phyloP scores from a whole-genome alignment of 139 green algal species.

The Chlamydomonas eustigma region DNA sequence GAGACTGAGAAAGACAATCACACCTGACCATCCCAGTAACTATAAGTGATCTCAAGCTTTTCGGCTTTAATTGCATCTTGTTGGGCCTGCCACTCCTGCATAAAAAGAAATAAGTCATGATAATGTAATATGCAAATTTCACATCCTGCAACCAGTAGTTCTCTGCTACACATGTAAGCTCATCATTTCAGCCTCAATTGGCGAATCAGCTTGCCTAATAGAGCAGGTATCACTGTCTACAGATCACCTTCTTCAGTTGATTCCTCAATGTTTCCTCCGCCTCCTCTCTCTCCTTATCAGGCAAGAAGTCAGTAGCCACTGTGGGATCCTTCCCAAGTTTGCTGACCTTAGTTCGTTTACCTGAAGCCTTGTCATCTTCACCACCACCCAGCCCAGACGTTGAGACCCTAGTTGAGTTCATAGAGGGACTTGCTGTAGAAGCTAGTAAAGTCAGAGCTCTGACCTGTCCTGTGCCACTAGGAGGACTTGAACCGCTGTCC shows the following conservation, averaged over 20 bases:
- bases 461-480: neutral
- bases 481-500: conserved; percentile 19
- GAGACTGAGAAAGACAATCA: too few species aligned
- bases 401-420: too few species aligned
- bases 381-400: too few species aligned
- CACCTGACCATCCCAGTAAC: conserved; percentile 87
- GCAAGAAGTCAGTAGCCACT: conserved; percentile 83
- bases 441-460: too few species aligned
- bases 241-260: conserved; percentile 68
- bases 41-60: conserved; percentile 89
- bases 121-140: neutral
- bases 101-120: neutral
- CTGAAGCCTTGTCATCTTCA: too few species aligned
- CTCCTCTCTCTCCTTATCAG: conserved; percentile 81
- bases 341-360: neutral
- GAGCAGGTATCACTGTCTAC: too few species aligned
- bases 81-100: conserved; percentile 48
- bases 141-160: too few species aligned
- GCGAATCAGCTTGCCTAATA: too few species aligned
- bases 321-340: conserved; percentile 85
- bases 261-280: conserved; percentile 72
- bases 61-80: conserved; percentile 77
- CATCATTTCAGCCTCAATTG: too few species aligned
- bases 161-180: too few species aligned
- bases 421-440: too few species aligned